These are phyloP conservation scores for Linum trigynum DNA, from an alignment of 345 rosid genomes.

Conservation along the genomic window DNA sequence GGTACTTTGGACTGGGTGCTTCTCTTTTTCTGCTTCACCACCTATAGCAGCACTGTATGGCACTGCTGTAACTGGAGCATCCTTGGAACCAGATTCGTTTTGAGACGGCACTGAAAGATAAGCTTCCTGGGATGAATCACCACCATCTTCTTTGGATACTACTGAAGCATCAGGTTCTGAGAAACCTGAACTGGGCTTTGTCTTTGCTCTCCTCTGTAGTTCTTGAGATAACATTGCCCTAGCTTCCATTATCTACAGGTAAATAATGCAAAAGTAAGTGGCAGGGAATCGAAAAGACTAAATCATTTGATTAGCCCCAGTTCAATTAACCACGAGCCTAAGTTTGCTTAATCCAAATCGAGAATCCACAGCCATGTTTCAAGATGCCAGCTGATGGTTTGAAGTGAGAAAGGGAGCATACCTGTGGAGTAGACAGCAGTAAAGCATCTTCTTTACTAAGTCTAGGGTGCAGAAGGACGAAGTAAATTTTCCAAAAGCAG, in stretches of 20 bases:
- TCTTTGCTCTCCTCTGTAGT: slow-evolving; percentile 29
- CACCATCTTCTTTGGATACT: slow-evolving; percentile 17
- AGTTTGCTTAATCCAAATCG: neutral
- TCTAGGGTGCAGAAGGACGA: slow-evolving; percentile 78
- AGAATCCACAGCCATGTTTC: neutral
- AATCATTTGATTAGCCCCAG: neutral
- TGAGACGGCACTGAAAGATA: slow-evolving; percentile 31
- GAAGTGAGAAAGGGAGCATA: slow-evolving; percentile 21
- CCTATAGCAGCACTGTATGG: slow-evolving; percentile 18
- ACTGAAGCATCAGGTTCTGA: slow-evolving; percentile 22
- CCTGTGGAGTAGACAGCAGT: slow-evolving; percentile 73
- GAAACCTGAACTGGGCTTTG: slow-evolving; percentile 24
- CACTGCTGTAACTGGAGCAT: slow-evolving; percentile 12
- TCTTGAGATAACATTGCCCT: slow-evolving; percentile 63
- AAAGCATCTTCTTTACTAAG: slow-evolving; percentile 65
- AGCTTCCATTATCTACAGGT: slow-evolving; percentile 64
- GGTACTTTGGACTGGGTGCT: slow-evolving; percentile 38
- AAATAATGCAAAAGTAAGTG: neutral
- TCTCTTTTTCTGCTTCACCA: slow-evolving; percentile 37
- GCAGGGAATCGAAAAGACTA: slow-evolving; percentile 1
- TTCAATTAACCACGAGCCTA: neutral
- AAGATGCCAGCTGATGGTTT: neutral
- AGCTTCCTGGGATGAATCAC: slow-evolving; percentile 26
- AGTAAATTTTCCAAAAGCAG: slow-evolving; percentile 96
- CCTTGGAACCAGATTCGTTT: slow-evolving; percentile 31